These are phyloP conservation scores for Fraxinus greggii DNA, from an alignment of 305 asterid species.

Conservation along the genomic window DNA sequence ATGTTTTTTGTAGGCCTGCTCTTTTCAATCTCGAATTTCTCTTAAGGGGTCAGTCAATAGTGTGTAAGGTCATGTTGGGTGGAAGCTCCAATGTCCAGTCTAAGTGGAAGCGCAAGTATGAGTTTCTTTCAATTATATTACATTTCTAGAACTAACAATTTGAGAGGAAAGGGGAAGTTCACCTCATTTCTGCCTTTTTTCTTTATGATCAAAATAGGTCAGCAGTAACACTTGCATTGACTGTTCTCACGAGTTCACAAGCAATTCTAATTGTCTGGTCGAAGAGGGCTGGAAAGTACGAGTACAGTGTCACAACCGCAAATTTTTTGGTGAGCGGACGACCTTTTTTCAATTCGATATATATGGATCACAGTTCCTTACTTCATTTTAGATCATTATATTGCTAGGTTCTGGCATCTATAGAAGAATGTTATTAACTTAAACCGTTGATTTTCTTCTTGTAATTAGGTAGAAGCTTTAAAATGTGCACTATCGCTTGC, in stretches of 20 bases:
- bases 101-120: constrained; percentile 87
- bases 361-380: neutral
- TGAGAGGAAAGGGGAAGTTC: neutral
- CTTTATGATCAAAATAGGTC: constrained; percentile 45
- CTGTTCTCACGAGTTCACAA: constrained; percentile 94
- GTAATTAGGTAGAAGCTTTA: constrained; percentile 80
- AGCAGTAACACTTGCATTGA: constrained; percentile 72
- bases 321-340: constrained; percentile 80
- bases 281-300: constrained; percentile 95
- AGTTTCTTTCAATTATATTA: constrained; percentile 17
- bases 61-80: constrained; percentile 36
- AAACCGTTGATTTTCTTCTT: constrained; percentile 15
- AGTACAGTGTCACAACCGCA: constrained; percentile 97
- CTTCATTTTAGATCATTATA: constrained; percentile 11
- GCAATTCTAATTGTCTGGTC: constrained; percentile 99
- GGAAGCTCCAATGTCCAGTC: constrained; percentile 51
- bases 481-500: constrained; percentile 88
- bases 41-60: constrained; percentile 42
- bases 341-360: neutral
- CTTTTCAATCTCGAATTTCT: constrained; percentile 22
- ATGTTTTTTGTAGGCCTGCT: neutral
- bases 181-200: neutral
- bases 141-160: constrained; percentile 10
- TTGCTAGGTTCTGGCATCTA: constrained; percentile 2
- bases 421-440: constrained; percentile 28